A percentile compares a stretch with the other conserved stretches of the same genome.
These are phyloP conservation scores for Stagonosporopsis chrysanthemi DNA, from an alignment of 2,329 filamentous ascomycete species.

Conservation along the genomic window DNA sequence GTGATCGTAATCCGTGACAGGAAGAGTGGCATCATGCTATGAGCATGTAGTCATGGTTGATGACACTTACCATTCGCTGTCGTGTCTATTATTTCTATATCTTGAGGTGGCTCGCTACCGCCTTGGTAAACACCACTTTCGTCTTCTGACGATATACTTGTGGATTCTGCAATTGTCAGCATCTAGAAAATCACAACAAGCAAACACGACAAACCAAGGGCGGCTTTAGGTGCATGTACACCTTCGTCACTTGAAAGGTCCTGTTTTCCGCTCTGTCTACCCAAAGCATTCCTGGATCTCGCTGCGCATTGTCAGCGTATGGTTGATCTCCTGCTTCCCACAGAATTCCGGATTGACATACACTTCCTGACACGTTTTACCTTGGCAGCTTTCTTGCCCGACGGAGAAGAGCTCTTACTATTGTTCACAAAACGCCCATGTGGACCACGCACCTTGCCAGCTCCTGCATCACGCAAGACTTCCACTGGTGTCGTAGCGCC, in stretches of 20 bases:
- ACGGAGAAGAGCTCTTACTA: not conserved
- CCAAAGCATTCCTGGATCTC: not conserved
- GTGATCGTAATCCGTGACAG: not conserved
- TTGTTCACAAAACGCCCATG: conserved; percentile 27
- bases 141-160: not conserved
- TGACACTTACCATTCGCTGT: not conserved
- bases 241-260: not conserved
- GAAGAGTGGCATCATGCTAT: not conserved
- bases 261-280: not conserved
- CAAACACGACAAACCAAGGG: not conserved
- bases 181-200: not conserved
- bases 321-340: not conserved
- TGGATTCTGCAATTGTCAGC: not conserved
- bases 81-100: not conserved
- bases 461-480: conserved; percentile 15
- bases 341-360: not conserved
- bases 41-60: too few relatives aligned
- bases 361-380: conserved; percentile 6
- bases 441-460: conserved; percentile 26
- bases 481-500: not conserved
- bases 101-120: not conserved
- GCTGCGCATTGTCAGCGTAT: conserved; percentile 2
- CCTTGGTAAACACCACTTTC: not conserved
- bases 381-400: not conserved
- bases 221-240: not conserved